These are phyloP conservation scores for Talaromyces sp. DNA, from an alignment of 2,329 filamentous ascomycete species.

Conservation along the genomic window DNA sequence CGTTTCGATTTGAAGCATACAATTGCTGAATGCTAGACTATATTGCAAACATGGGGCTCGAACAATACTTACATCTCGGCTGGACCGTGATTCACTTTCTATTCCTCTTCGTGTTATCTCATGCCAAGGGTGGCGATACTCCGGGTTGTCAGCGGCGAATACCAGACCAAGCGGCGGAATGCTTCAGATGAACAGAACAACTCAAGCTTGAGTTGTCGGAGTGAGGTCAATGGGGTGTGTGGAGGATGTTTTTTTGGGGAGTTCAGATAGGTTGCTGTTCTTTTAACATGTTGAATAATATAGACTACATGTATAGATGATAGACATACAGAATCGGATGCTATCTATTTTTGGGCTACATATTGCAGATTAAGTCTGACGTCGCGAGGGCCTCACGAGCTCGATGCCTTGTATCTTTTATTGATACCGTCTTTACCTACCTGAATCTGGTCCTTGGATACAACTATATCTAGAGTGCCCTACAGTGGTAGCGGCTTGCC, in stretches of 20 bases:
- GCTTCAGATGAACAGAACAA: background rate
- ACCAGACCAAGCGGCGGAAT: background rate
- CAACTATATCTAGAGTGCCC: background rate
- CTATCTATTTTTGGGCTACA: background rate
- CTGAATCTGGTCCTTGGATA: background rate
- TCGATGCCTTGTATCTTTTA: background rate
- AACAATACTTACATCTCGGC: background rate
- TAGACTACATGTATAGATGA: background rate
- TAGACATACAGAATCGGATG: background rate
- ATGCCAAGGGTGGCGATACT: background rate
- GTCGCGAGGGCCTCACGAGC: background rate
- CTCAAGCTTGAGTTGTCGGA: background rate
- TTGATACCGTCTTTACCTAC: background rate
- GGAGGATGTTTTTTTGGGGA: background rate
- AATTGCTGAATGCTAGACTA: background rate
- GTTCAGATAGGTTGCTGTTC: background rate
- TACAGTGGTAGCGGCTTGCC: background rate
- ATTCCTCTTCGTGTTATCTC: background rate
- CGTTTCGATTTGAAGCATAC: background rate
- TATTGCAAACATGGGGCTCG: background rate
- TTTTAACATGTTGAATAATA: background rate
- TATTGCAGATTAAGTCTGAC: background rate
- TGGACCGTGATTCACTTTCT: background rate
- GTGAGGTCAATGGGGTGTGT: background rate
- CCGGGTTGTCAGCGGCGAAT: background rate